These are phyloP conservation scores for Sphaerobolus stellatus DNA, from an alignment of 1,284 basidiomycete genomes.

Conservation along the genomic window DNA sequence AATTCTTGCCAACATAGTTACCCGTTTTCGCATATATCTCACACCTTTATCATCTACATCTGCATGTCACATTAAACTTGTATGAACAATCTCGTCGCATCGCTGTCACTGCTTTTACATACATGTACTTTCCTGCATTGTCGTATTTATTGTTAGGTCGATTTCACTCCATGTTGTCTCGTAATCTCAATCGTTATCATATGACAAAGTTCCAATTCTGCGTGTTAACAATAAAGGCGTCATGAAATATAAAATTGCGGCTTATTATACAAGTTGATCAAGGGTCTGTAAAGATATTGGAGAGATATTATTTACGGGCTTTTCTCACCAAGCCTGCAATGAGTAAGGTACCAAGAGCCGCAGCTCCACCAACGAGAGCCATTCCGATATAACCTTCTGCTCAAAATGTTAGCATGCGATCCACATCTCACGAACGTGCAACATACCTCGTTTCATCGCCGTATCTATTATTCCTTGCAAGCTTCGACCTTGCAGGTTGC, in stretches of 20 bases:
- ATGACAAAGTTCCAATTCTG: no score
- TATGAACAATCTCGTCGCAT: no score
- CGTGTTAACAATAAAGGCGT: no score
- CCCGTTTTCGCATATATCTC: neutral
- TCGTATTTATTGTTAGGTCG: no score
- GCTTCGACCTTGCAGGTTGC: slow-evolving; percentile 92
- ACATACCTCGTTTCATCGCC: slow-evolving; percentile 80
- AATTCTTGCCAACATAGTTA: slow-evolving; percentile 20
- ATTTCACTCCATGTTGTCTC: no score
- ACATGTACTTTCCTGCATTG: no score
- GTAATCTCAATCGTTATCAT: no score
- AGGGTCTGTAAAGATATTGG: no score
- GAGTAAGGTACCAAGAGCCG: slow-evolving; percentile 81
- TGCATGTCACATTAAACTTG: no score
- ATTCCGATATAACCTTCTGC: slow-evolving; percentile 92
- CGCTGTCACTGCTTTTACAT: no score
- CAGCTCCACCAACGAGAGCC: slow-evolving; percentile 89
- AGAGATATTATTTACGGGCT: slow-evolving; percentile 78
- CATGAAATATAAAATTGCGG: no score
- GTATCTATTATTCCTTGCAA: slow-evolving; percentile 84
- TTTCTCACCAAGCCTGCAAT: slow-evolving; percentile 84
- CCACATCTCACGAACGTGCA: slow-evolving; percentile 2
- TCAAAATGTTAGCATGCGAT: slow-evolving; percentile 13
- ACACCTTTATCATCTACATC: neutral
- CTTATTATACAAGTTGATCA: no score